These are phyloP conservation scores for Trametes cinnabarina DNA, from an alignment of 768 basidiomycete genomes.

Conservation along the genomic window DNA sequence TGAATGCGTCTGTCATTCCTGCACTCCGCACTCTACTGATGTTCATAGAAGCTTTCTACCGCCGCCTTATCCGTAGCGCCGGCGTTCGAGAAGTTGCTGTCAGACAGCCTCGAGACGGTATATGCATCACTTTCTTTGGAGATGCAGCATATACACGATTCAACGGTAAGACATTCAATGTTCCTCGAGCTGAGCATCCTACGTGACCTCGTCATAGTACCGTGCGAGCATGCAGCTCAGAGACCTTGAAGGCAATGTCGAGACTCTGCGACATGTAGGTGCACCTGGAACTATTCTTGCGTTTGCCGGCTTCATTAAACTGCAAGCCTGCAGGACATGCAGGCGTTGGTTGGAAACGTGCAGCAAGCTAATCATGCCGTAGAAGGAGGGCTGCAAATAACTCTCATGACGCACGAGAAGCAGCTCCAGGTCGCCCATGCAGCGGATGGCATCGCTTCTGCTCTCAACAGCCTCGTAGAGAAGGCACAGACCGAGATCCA, in stretches of 20 bases:
- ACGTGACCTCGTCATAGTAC: background rate
- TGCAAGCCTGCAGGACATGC: background rate
- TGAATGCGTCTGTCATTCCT: too few relatives aligned
- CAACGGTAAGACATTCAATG: background rate
- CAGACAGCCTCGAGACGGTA: background rate
- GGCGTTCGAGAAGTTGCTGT: background rate
- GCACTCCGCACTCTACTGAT: too few relatives aligned
- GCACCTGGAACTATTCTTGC: background rate
- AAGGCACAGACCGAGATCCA: conserved; percentile 44
- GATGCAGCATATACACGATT: background rate
- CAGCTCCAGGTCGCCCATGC: conserved; percentile 40
- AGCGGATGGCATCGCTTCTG: conserved; percentile 35
- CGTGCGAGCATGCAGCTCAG: background rate
- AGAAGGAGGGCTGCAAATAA: conserved; percentile 31
- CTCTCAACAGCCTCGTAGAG: conserved; percentile 38
- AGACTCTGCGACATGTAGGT: background rate
- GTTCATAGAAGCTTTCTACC: background rate
- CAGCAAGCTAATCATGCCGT: conserved; percentile 30
- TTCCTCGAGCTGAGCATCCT: too few relatives aligned
- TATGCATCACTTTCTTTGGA: background rate
- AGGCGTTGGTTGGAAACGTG: background rate
- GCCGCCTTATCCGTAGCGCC: conserved; percentile 1
- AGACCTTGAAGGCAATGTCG: background rate
- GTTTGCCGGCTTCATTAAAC: background rate
- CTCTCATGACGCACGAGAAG: conserved; percentile 31